These are phyloP conservation scores for Albatrellus sp. DNA, from an alignment of 1,284 basidiomycete species.

Conservation along the genomic window DNA sequence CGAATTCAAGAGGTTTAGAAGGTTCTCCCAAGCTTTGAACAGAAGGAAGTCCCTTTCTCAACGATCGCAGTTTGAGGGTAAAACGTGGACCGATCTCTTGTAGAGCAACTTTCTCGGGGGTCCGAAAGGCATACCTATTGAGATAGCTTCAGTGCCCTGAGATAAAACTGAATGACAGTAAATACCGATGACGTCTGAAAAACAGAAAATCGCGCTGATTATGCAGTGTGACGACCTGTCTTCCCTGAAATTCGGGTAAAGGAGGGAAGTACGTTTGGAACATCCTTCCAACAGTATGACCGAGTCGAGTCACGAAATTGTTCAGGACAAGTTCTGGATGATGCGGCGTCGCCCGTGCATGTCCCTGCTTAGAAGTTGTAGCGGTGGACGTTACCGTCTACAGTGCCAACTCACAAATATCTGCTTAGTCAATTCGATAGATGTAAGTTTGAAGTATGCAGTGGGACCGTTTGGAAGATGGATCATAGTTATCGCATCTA, in stretches of 20 bases:
- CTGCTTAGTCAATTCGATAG: slow-evolving; percentile 74
- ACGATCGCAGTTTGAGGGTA: slow-evolving; percentile 84
- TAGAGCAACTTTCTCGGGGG: slow-evolving; percentile 81
- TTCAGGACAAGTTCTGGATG: slow-evolving; percentile 94
- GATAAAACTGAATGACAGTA: slow-evolving; percentile 7
- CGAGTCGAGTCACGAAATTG: slow-evolving; percentile 89
- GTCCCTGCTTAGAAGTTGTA: slow-evolving; percentile 42
- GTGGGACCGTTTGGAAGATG: slow-evolving; percentile 89
- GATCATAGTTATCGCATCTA: slow-evolving; percentile 87
- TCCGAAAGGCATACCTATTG: slow-evolving; percentile 81
- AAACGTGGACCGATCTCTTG: slow-evolving; percentile 99
- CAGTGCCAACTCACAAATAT: slow-evolving; percentile 57
- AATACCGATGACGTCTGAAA: slow-evolving; percentile 83
- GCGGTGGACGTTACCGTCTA: too few relatives aligned
- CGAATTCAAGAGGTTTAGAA: slow-evolving; percentile 49
- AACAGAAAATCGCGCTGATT: slow-evolving; percentile 98
- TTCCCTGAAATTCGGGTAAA: slow-evolving; percentile 89
- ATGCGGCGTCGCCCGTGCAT: slow-evolving; percentile 87
- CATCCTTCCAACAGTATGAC: slow-evolving; percentile 85
- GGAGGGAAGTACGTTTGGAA: slow-evolving; percentile 95
- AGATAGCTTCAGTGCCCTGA: neutral
- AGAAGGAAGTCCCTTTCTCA: slow-evolving; percentile 82
- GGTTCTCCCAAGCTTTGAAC: slow-evolving; percentile 56
- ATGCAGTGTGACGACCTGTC: slow-evolving; percentile 95
- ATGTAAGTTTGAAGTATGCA: slow-evolving; percentile 92